A percentile compares a stretch with the other conserved stretches of the same genome.
Conservation (phyloP, 768 basidiomycete genomes). For the Podaxis sp. region DNA sequence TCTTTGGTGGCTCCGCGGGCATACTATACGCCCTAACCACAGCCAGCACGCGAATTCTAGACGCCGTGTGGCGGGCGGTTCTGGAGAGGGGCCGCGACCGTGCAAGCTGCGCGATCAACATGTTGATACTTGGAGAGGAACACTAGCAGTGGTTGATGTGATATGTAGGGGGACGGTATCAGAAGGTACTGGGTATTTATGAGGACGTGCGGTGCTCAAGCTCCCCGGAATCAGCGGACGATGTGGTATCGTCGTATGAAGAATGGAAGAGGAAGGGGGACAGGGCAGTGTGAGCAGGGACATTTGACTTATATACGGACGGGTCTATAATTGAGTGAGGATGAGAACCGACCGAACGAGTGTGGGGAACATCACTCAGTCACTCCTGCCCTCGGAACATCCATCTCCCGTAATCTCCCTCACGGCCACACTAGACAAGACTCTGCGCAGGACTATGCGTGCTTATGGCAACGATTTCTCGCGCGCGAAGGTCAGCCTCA, state of each 20-base stretch:
- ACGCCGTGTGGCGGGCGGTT: not conserved
- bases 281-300: not conserved
- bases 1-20: constrained; percentile 32
- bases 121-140: not conserved
- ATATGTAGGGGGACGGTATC: not conserved
- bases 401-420: constrained; percentile 7
- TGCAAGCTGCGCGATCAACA: constrained; percentile 4
- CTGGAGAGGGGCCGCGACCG: not conserved
- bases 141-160: not conserved
- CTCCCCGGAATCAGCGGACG: no score
- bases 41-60: constrained; percentile 6
- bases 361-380: constrained; percentile 7
- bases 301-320: not conserved
- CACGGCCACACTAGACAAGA: not conserved
- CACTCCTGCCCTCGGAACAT: constrained; percentile 6
- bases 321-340: not conserved
- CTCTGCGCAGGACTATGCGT: not conserved
- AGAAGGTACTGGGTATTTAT: not conserved
- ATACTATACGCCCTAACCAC: constrained; percentile 34
- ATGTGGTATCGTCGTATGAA: no score
- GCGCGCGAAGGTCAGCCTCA: not conserved
- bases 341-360: constrained; percentile 10
- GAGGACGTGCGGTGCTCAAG: no score
- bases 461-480: constrained; percentile 1
- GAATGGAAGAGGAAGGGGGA: not conserved